Conservation (phyloP, 768 basidiomycete species). For the Gymnopilus dilepis region DNA sequence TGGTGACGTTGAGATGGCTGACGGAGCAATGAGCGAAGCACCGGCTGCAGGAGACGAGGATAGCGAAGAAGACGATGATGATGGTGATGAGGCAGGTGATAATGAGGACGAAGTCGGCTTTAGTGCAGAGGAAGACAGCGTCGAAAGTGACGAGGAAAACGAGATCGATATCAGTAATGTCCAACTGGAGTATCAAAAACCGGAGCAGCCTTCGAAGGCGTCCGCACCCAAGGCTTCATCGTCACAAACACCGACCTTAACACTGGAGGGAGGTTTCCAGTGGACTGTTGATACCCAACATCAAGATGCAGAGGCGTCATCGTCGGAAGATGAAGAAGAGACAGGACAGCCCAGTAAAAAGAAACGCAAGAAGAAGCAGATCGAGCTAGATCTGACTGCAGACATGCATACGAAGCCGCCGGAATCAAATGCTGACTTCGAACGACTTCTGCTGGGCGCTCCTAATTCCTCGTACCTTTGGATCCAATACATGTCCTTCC, state of each 20-base stretch:
- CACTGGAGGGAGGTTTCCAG: constrained; percentile 67
- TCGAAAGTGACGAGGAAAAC: constrained; percentile 43
- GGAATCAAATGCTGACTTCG: constrained; percentile 94
- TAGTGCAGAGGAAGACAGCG: constrained; percentile 23
- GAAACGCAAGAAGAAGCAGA: constrained; percentile 70
- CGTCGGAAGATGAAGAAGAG: constrained; percentile 53
- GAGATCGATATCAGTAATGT: constrained; percentile 47
- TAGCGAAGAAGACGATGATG: too few species aligned
- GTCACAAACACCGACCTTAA: constrained; percentile 44
- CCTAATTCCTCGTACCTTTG: constrained; percentile 98
- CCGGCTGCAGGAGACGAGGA: constrained; percentile 13
- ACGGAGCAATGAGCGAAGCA: constrained; percentile 35
- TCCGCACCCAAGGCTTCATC: constrained; percentile 17
- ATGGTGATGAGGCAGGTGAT: constrained; percentile 3
- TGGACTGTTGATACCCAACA: constrained; percentile 58
- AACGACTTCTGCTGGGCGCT: constrained; percentile 88
- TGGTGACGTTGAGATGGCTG: constrained; percentile 26
- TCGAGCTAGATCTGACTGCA: constrained; percentile 82
- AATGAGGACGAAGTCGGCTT: constrained; percentile 31
- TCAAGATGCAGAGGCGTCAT: constrained; percentile 43
- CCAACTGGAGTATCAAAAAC: constrained; percentile 29
- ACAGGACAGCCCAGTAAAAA: constrained; percentile 53
- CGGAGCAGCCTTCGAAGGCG: constrained; percentile 15
- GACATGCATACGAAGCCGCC: constrained; percentile 87
- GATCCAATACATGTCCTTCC: constrained; percentile 99